A percentile compares a stretch with the other conserved stretches of the same genome.
Conservation (phyloP, 2,329 filamentous ascomycete species). For the Neonectria coccinea region DNA sequence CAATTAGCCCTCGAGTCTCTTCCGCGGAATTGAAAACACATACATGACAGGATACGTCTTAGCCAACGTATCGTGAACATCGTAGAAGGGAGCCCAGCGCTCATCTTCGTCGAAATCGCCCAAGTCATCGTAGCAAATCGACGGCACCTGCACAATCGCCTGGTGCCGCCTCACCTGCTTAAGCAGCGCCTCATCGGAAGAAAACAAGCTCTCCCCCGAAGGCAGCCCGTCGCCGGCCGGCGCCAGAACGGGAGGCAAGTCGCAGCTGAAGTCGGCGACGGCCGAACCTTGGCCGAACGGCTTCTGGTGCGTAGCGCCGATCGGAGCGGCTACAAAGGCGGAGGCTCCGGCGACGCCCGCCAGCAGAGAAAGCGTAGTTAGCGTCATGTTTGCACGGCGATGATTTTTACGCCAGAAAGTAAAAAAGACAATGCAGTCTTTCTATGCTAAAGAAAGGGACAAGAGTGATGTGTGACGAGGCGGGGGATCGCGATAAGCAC, state of each 20-base stretch:
- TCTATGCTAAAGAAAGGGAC: neutral
- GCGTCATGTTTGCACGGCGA: slow-evolving; percentile 30
- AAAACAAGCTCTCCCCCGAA: slow-evolving; percentile 48
- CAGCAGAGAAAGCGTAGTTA: slow-evolving; percentile 36
- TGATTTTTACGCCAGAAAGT: neutral
- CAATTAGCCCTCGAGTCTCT: slow-evolving; percentile 7
- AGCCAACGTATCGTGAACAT: slow-evolving; percentile 61
- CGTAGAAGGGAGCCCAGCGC: slow-evolving; percentile 66
- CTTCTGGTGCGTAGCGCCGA: slow-evolving; percentile 31
- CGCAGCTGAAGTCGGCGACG: slow-evolving; percentile 44
- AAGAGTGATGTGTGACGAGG: slow-evolving; percentile 13
- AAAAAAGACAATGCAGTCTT: neutral
- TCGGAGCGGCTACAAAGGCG: slow-evolving; percentile 28
- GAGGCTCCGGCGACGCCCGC: slow-evolving; percentile 31
- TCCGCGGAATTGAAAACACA: slow-evolving; percentile 29
- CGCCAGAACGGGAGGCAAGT: slow-evolving; percentile 50
- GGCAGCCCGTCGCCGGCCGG: slow-evolving; percentile 50
- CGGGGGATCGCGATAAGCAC: slow-evolving; percentile 19
- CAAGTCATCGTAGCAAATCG: slow-evolving; percentile 68
- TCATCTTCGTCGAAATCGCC: slow-evolving; percentile 65
- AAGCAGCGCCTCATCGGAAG: slow-evolving; percentile 48
- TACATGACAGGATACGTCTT: slow-evolving; percentile 63
- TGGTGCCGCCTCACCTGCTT: slow-evolving; percentile 63
- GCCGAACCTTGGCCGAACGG: slow-evolving; percentile 30
- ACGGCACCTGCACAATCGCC: slow-evolving; percentile 65